Evolutionary conservation across 2,329 filamentous ascomycete species (phyloP).

Genomic region (Byssoonygena ceratinophila): DNA sequence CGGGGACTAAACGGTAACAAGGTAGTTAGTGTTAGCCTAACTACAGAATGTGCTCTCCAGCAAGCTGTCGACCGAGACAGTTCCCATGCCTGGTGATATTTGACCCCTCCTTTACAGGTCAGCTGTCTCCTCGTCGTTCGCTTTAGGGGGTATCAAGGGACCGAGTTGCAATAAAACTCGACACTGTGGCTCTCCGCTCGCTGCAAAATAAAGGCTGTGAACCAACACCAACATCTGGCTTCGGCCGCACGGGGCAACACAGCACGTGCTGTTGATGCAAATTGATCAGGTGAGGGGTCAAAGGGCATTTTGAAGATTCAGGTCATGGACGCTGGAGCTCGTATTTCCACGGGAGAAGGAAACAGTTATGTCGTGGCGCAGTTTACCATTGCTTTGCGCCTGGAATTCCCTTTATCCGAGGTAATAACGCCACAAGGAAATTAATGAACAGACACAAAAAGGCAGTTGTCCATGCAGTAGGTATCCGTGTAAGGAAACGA

Average conservation of each 20-base stretch:
- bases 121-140: not conserved
- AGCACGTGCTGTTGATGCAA: not conserved
- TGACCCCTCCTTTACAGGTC: not conserved
- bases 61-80: constrained; percentile 1
- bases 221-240: not conserved
- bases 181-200: not conserved
- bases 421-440: too few species aligned
- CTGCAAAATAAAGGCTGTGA: not conserved
- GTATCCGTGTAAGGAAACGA: too few species aligned
- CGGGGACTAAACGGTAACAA: not conserved
- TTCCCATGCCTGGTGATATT: not conserved
- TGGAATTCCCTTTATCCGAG: too few species aligned
- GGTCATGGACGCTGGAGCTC: not conserved
- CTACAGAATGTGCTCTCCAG: not conserved
- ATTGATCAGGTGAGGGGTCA: not conserved
- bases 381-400: too few species aligned
- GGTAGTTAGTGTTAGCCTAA: not conserved
- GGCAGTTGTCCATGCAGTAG: too few species aligned
- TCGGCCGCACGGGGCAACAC: not conserved
- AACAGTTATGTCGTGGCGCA: too few species aligned
- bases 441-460: too few species aligned
- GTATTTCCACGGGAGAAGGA: not conserved
- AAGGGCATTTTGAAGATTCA: not conserved
- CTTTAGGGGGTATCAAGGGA: not conserved
- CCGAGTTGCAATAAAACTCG: not conserved